A percentile compares a stretch with the other conserved stretches of the same genome.
Conservation (phyloP, 2,329 filamentous ascomycete species). For the Penicillium sp. region DNA sequence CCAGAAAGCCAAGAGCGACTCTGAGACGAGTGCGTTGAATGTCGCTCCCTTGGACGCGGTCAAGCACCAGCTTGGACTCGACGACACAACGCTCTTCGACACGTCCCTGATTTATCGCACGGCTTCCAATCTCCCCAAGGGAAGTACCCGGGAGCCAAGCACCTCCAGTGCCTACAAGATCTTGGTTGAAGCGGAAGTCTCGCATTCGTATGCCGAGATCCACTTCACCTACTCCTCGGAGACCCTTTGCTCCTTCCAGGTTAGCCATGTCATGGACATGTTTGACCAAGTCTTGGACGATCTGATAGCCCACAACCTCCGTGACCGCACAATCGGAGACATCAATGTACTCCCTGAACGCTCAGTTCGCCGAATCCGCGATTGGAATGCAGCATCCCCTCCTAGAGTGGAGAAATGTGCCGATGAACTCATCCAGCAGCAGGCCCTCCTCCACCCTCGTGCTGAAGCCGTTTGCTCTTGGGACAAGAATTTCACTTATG, state of each 20-base stretch:
- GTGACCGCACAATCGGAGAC: constrained; percentile 22
- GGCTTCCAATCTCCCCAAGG: constrained; percentile 7
- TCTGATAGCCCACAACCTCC: constrained; percentile 17
- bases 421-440: constrained; percentile 38
- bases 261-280: constrained; percentile 31
- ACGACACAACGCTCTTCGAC: constrained; percentile 30
- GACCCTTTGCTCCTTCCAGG: constrained; percentile 44
- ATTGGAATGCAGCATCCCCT: constrained; percentile 35
- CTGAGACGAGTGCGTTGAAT: constrained; percentile 19
- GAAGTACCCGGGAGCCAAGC: neutral
- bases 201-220: constrained; percentile 41
- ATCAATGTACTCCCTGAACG: constrained; percentile 32
- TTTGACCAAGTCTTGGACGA: constrained; percentile 34
- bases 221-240: constrained; percentile 54
- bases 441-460: constrained; percentile 22
- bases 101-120: constrained; percentile 28
- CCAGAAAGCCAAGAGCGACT: constrained; percentile 20
- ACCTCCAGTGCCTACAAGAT: constrained; percentile 25
- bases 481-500: constrained; percentile 39
- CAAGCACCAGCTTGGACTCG: constrained; percentile 26
- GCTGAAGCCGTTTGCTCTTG: constrained; percentile 34
- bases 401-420: constrained; percentile 32
- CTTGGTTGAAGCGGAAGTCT: constrained; percentile 28
- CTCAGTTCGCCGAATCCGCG: constrained; percentile 30
- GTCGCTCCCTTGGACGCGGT: constrained; percentile 23